These are phyloP conservation scores for Globisporangium mamillatum DNA, from an alignment of 352 stramenopile species.

Conservation along the genomic window DNA sequence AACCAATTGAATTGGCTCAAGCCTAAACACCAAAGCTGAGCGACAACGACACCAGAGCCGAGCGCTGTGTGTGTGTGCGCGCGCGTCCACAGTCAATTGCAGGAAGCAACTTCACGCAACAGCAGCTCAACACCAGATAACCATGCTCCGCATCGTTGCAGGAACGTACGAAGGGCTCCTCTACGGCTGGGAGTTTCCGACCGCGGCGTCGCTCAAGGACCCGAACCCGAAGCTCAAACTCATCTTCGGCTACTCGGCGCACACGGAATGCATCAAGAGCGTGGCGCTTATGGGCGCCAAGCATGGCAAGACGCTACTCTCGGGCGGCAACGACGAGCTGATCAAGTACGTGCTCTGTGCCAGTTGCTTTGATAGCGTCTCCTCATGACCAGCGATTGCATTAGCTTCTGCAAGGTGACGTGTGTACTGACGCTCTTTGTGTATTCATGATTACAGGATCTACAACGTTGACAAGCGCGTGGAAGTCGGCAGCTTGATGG, in stretches of 20 bases:
- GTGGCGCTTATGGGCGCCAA: constrained; percentile 77
- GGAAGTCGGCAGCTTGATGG: constrained; percentile 84
- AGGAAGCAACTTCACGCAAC: neutral
- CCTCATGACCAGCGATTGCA: no score
- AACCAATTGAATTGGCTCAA: constrained; percentile 13
- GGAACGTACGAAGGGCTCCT: constrained; percentile 87
- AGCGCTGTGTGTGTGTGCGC: neutral
- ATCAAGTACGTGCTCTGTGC: constrained; percentile 63
- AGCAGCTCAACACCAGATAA: constrained; percentile 2
- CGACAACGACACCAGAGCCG: neutral
- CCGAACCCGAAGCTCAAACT: constrained; percentile 70
- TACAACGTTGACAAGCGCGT: constrained; percentile 89
- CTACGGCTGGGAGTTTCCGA: constrained; percentile 77
- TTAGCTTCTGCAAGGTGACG: neutral
- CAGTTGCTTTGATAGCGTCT: neutral
- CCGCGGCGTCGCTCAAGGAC: constrained; percentile 21
- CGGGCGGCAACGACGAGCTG: constrained; percentile 80
- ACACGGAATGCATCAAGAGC: constrained; percentile 86
- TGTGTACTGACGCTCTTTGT: neutral
- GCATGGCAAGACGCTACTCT: constrained; percentile 80
- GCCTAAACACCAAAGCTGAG: neutral
- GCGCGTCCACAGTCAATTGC: neutral
- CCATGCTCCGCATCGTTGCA: constrained; percentile 76
- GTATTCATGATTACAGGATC: constrained; percentile 40
- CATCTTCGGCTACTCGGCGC: constrained; percentile 80